Evolutionary conservation across 768 basidiomycete genomes (phyloP).

Genomic region (Boletus subparvulus): DNA sequence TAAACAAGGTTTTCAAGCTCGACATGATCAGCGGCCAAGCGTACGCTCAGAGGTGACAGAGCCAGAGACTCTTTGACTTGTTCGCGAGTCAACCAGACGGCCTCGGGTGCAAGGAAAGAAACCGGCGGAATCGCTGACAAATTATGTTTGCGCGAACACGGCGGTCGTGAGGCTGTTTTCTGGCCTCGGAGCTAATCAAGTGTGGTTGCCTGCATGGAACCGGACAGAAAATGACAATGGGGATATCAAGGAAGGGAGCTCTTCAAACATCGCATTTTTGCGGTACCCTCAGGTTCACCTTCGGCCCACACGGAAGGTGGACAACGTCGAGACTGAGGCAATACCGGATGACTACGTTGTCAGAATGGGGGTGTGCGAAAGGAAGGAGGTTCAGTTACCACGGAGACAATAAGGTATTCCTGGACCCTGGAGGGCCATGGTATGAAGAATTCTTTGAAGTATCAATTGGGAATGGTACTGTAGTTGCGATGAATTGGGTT

Average conservation of each 20-base stretch:
- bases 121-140: background rate
- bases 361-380: background rate
- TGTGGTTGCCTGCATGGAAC: constrained; percentile 5
- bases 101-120: background rate
- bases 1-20: background rate
- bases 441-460: background rate
- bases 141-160: background rate
- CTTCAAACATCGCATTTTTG: background rate
- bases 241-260: constrained; percentile 4
- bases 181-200: background rate
- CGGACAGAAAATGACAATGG: background rate
- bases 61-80: constrained; percentile 2
- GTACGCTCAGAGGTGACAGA: background rate
- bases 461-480: no score
- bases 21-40: constrained; percentile 1
- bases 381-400: background rate
- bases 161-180: constrained; percentile 1
- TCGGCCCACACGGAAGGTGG: background rate
- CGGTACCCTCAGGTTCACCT: background rate
- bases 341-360: constrained; percentile 2
- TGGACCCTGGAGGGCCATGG: no score
- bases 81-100: constrained; percentile 5
- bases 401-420: background rate
- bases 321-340: constrained; percentile 1
- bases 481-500: no score